Percentiles rank a stretch among this genome's conserved stretches.
phyloP scores from a whole-genome alignment of 2,329 filamentous ascomycete species.

The Curvularia sp. region DNA sequence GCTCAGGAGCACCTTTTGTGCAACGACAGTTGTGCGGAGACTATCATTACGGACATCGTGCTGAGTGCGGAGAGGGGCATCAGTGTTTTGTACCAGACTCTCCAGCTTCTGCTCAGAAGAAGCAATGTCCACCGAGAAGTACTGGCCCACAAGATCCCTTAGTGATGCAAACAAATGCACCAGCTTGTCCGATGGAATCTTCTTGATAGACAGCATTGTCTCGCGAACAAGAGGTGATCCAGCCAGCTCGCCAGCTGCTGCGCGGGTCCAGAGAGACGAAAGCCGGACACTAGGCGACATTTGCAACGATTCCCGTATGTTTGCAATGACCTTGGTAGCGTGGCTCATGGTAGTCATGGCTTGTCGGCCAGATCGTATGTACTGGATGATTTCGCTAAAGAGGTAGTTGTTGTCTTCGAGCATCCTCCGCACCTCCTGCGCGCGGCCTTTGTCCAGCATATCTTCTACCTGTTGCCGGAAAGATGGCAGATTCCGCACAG shows the following conservation, averaged over 20 bases:
- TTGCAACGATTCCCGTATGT: constrained; percentile 50
- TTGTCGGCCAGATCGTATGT: constrained; percentile 46
- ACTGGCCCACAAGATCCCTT: constrained; percentile 15
- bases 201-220: constrained; percentile 65
- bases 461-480: constrained; percentile 58
- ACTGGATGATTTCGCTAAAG: constrained; percentile 51
- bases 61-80: constrained; percentile 69
- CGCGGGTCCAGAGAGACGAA: constrained; percentile 66
- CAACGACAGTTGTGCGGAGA: constrained; percentile 77
- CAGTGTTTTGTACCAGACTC: constrained; percentile 33
- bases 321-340: constrained; percentile 45
- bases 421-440: constrained; percentile 59
- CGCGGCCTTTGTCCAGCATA: constrained; percentile 47
- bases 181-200: constrained; percentile 64
- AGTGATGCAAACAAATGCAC: constrained; percentile 53
- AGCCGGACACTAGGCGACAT: constrained; percentile 46
- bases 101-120: constrained; percentile 46
- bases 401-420: constrained; percentile 68
- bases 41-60: constrained; percentile 75
- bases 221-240: constrained; percentile 60
- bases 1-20: constrained; percentile 81
- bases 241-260: constrained; percentile 63
- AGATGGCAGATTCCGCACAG: constrained; percentile 71
- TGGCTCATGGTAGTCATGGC: constrained; percentile 52
- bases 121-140: constrained; percentile 32